Evolutionary conservation across 352 stramenopile species (phyloP).

Genomic region (Phytopythium boreale): DNA sequence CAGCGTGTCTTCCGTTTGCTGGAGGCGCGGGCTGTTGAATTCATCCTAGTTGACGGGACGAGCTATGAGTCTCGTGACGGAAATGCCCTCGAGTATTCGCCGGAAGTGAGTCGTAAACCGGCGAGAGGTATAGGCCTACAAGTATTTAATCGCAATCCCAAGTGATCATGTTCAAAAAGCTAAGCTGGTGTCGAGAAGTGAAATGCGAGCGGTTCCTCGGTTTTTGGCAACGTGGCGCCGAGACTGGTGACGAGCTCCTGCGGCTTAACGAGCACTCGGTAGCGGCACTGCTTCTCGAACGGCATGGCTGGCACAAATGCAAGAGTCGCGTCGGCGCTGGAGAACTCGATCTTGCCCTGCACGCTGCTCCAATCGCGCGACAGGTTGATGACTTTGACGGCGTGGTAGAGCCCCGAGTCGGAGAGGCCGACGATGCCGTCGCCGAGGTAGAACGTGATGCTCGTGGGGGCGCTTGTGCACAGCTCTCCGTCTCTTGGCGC

Average conservation of each 20-base stretch:
- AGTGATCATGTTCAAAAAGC: neutral
- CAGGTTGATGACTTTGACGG: conserved; percentile 23
- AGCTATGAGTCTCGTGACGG: too few relatives aligned
- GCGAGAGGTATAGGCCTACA: conserved; percentile 9
- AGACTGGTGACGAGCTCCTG: conserved; percentile 28
- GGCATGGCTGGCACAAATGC: conserved; percentile 17
- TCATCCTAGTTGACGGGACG: neutral
- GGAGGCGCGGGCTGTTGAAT: conserved; percentile 50
- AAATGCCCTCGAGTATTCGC: neutral
- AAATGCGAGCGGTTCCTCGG: conserved; percentile 10
- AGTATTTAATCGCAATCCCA: conserved; percentile 10
- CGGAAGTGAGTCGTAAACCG: neutral
- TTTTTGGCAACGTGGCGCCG: conserved; percentile 18
- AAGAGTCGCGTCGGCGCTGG: conserved; percentile 8
- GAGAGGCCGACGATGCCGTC: conserved; percentile 21
- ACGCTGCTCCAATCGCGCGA: conserved; percentile 18
- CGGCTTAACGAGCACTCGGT: conserved; percentile 17
- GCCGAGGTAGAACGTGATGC: conserved; percentile 20
- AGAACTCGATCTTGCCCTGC: conserved; percentile 23
- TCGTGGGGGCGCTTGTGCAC: conserved; percentile 10
- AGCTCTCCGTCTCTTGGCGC: conserved; percentile 15
- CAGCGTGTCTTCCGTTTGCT: conserved; percentile 53
- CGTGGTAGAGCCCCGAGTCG: conserved; percentile 16
- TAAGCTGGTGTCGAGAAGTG: conserved; percentile 23
- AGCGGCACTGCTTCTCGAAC: conserved; percentile 25